Percentiles rank a stretch among this genome's conserved stretches.
These are phyloP conservation scores for Clonostachys sp. DNA, from an alignment of 2,329 filamentous ascomycete species.

Conservation along the genomic window DNA sequence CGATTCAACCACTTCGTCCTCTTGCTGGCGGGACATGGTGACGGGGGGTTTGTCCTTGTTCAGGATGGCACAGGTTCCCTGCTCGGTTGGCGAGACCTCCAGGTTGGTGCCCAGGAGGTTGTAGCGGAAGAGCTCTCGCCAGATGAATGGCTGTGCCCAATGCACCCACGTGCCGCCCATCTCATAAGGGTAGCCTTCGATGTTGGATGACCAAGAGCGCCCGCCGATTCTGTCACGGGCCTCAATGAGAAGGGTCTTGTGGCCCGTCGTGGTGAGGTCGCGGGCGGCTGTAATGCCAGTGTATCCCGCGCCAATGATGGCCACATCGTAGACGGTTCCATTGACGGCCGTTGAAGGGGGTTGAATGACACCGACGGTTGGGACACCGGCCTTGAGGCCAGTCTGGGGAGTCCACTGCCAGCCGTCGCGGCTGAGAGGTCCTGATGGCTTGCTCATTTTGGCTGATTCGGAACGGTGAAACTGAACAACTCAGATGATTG, in stretches of 20 bases:
- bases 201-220: slow-evolving; percentile 11
- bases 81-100: slow-evolving; percentile 1
- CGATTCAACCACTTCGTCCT: slow-evolving; percentile 13
- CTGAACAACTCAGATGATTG: no score
- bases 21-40: slow-evolving; percentile 7
- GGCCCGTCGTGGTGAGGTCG: slow-evolving; percentile 3
- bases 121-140: slow-evolving; percentile 32
- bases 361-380: slow-evolving; percentile 19
- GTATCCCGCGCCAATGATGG: slow-evolving; percentile 12
- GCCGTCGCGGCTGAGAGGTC: slow-evolving; percentile 9
- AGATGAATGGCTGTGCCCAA: slow-evolving; percentile 14
- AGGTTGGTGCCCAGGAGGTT: slow-evolving; percentile 27
- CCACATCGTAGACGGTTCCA: slow-evolving; percentile 5
- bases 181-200: slow-evolving; percentile 29
- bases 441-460: no score
- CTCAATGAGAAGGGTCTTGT: slow-evolving; percentile 22
- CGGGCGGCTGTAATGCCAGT: slow-evolving; percentile 10
- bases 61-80: slow-evolving; percentile 3
- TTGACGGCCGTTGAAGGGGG: slow-evolving; percentile 11
- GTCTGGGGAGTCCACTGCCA: slow-evolving; percentile 19
- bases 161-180: slow-evolving; percentile 36
- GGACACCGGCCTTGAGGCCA: slow-evolving; percentile 19
- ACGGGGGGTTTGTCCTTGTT: slow-evolving; percentile 8
- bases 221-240: slow-evolving; percentile 29
- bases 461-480: no score